Evolutionary conservation across 2,329 filamentous ascomycete species (phyloP).

Genomic region (Blastomyces gilchristii): DNA sequence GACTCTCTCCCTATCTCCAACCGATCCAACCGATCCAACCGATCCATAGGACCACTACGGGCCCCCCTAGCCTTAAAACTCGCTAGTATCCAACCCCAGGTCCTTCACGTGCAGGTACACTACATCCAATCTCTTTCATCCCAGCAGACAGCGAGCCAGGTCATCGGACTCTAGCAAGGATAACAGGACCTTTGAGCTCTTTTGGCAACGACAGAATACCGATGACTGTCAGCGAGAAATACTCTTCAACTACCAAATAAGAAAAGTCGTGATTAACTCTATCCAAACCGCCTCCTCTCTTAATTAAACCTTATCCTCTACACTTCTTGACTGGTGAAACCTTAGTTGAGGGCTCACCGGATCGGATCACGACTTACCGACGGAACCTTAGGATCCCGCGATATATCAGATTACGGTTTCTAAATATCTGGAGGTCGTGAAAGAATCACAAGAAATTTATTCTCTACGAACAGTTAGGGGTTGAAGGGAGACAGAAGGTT

Average conservation of each 20-base stretch:
- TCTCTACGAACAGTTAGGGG: not conserved
- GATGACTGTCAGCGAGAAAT: not conserved
- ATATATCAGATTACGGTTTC: not conserved
- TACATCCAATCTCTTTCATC: not conserved
- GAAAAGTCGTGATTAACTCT: not conserved
- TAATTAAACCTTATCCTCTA: not conserved
- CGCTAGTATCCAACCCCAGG: not conserved
- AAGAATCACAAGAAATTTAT: not conserved
- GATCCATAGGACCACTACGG: not conserved
- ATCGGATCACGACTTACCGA: not conserved
- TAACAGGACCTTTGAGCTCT: not conserved
- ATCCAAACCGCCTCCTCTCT: not conserved
- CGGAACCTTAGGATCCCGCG: too few species aligned
- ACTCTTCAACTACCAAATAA: slow-evolving; percentile 1
- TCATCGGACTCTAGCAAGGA: not conserved
- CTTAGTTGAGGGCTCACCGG: not conserved
- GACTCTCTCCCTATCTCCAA: not conserved
- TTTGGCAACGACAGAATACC: not conserved
- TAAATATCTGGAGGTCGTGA: not conserved
- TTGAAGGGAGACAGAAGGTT: not conserved
- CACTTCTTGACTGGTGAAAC: not conserved
- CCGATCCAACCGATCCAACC: not conserved
- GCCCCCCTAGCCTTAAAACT: not conserved
- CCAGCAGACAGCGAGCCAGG: not conserved
- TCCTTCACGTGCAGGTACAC: not conserved